Percentiles rank a stretch among this genome's conserved stretches.
Conservation (phyloP, 1,284 basidiomycete species). For the Heterobasidion annosum region DNA sequence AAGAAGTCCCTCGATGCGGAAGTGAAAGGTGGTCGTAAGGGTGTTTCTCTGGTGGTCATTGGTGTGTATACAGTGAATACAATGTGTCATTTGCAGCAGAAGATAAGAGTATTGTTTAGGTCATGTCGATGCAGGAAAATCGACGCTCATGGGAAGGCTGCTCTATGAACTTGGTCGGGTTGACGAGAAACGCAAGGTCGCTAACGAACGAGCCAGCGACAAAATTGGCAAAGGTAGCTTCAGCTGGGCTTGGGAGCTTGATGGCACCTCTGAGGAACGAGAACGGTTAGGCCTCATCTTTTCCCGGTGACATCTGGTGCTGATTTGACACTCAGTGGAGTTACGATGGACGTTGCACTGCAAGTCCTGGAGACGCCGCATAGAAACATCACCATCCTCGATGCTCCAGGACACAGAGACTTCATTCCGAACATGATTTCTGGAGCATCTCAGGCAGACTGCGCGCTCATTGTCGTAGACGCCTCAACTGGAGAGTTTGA, state of each 20-base stretch:
- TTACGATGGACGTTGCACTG: slow-evolving; percentile 95
- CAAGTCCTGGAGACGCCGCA: slow-evolving; percentile 75
- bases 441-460: slow-evolving; percentile 94
- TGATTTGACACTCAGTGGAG: slow-evolving; percentile 51
- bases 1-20: slow-evolving; percentile 43
- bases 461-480: slow-evolving; percentile 92
- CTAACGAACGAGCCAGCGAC: slow-evolving; percentile 87
- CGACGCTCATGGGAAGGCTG: slow-evolving; percentile 92
- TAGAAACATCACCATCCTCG: slow-evolving; percentile 83
- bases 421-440: slow-evolving; percentile 99
- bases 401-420: slow-evolving; percentile 95
- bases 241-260: slow-evolving; percentile 96
- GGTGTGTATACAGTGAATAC: slow-evolving; percentile 44
- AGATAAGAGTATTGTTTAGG: slow-evolving; percentile 36
- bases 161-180: slow-evolving; percentile 87
- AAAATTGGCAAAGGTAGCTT: slow-evolving; percentile 93
- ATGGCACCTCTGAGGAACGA: slow-evolving; percentile 89
- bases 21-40: slow-evolving; percentile 41
- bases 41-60: slow-evolving; percentile 85
- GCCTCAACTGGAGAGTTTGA: slow-evolving; percentile 90
- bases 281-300: slow-evolving; percentile 53
- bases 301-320: not conserved
- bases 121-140: slow-evolving; percentile 98
- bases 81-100: not conserved
- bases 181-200: slow-evolving; percentile 76